phyloP scores from a whole-genome alignment of 192 early-diverging fungal species.

The Podochytrium sp. region DNA sequence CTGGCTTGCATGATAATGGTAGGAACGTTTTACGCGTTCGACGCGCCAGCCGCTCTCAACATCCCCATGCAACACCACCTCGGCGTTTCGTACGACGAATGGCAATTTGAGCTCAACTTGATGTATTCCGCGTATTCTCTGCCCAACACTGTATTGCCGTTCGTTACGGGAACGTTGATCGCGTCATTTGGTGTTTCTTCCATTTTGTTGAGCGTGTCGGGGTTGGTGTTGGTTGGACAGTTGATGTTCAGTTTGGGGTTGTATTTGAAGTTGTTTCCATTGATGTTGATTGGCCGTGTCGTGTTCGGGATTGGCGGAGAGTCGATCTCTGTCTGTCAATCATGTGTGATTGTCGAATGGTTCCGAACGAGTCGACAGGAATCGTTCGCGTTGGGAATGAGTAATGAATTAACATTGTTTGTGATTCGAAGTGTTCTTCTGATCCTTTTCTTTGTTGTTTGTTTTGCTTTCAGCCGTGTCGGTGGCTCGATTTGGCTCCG shows the following conservation, averaged over 20 bases:
- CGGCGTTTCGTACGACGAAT: constrained; percentile 40
- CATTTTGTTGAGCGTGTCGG: constrained; percentile 39
- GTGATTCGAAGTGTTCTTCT: constrained; percentile 20
- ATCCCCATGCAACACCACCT: constrained; percentile 51
- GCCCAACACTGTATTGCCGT: constrained; percentile 68
- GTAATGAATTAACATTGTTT: no score
- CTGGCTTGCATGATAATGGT: constrained; percentile 6
- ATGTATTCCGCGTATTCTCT: constrained; percentile 64
- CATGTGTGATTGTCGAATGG: constrained; percentile 53
- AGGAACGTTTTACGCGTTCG: constrained; percentile 40
- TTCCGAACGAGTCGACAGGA: constrained; percentile 47
- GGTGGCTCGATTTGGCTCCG: constrained; percentile 31
- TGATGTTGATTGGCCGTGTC: constrained; percentile 57
- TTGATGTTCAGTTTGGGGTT: constrained; percentile 48
- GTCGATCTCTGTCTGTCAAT: constrained; percentile 54
- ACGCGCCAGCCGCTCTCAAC: constrained; percentile 55
- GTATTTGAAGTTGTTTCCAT: constrained; percentile 44
- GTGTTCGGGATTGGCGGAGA: constrained; percentile 59
- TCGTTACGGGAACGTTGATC: constrained; percentile 58
- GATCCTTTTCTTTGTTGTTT: constrained; percentile 9
- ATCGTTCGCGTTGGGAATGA: constrained; percentile 57
- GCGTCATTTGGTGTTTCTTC: constrained; percentile 11
- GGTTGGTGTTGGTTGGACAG: constrained; percentile 50
- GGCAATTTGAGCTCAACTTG: constrained; percentile 57
- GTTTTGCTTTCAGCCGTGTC: constrained; percentile 2